A percentile compares a stretch with the other conserved stretches of the same genome.
These are phyloP conservation scores for Penicillium crustosum DNA, from an alignment of 2,329 filamentous ascomycete species.

Conservation along the genomic window DNA sequence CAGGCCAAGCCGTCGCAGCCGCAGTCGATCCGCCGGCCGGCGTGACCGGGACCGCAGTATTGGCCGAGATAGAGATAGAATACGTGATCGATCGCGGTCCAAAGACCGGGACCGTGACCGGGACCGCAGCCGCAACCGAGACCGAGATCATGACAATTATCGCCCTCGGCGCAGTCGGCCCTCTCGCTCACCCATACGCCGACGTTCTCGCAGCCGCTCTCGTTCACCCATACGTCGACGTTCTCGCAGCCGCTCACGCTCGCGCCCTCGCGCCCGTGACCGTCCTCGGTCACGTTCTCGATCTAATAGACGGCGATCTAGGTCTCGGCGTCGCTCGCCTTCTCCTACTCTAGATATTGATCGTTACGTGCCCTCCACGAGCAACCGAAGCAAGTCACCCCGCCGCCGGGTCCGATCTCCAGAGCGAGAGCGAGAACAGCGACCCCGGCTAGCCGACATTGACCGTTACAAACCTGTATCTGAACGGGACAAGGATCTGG, in stretches of 20 bases:
- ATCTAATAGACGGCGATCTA: slow-evolving; percentile 30
- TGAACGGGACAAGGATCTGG: slow-evolving; percentile 29
- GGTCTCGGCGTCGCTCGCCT: slow-evolving; percentile 34
- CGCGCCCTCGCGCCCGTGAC: slow-evolving; percentile 14
- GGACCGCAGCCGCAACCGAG: slow-evolving; percentile 26
- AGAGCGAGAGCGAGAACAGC: slow-evolving; percentile 36
- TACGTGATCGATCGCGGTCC: slow-evolving; percentile 18
- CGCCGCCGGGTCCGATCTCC: slow-evolving; percentile 40
- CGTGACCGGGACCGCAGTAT: slow-evolving; percentile 28
- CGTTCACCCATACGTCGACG: slow-evolving; percentile 21
- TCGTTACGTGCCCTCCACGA: slow-evolving; percentile 45
- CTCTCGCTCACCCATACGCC: slow-evolving; percentile 28
- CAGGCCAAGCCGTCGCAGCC: slow-evolving; percentile 36
- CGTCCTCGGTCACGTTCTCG: slow-evolving; percentile 20
- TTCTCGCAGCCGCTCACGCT: slow-evolving; percentile 17
- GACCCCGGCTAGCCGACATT: slow-evolving; percentile 39
- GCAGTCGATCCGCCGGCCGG: slow-evolving; percentile 34
- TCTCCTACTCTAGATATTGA: slow-evolving; percentile 43
- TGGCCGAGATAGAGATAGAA: slow-evolving; percentile 18
- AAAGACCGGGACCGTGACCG: slow-evolving; percentile 24
- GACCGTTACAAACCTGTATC: slow-evolving; percentile 48
- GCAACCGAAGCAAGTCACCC: slow-evolving; percentile 43
- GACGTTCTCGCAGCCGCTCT: slow-evolving; percentile 15
- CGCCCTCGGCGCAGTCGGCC: slow-evolving; percentile 27
- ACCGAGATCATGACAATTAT: slow-evolving; percentile 26